Conservation (phyloP, 495 filamentous ascomycete species). For the Glutinoglossum americanum region DNA sequence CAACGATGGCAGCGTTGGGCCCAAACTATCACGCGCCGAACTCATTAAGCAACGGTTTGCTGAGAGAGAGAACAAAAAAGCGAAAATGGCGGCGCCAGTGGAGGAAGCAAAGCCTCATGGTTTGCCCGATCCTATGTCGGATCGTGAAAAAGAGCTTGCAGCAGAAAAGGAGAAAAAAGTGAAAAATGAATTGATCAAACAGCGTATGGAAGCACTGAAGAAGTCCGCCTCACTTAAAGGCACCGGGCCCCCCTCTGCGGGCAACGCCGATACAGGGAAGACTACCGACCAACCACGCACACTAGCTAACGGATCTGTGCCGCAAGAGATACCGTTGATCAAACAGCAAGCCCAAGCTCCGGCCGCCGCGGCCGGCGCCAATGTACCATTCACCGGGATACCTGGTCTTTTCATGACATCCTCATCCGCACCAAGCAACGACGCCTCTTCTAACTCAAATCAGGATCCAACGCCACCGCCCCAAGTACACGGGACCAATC, state of each 20-base stretch:
- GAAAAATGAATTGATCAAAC: constrained; percentile 1
- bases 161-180: not conserved
- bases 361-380: not conserved
- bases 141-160: not conserved
- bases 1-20: not conserved
- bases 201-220: constrained; percentile 4
- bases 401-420: constrained; percentile 32
- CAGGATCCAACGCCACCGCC: not conserved
- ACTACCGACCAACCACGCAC: not conserved
- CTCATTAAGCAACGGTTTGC: not conserved
- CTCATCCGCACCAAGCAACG: constrained; percentile 4
- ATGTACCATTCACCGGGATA: constrained; percentile 11
- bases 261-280: not conserved
- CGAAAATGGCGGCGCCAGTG: not conserved
- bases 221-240: not conserved
- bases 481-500: constrained; percentile 6
- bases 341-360: not conserved
- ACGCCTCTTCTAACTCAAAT: constrained; percentile 9
- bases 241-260: not conserved
- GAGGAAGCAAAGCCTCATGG: not conserved
- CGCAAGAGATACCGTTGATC: not conserved
- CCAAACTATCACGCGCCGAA: not conserved
- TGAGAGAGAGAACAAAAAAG: not conserved
- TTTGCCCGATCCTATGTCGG: not conserved
- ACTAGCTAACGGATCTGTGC: not conserved